These are phyloP conservation scores for Chrysoporthe austroafricana DNA, from an alignment of 2,329 filamentous ascomycete genomes.

Conservation along the genomic window DNA sequence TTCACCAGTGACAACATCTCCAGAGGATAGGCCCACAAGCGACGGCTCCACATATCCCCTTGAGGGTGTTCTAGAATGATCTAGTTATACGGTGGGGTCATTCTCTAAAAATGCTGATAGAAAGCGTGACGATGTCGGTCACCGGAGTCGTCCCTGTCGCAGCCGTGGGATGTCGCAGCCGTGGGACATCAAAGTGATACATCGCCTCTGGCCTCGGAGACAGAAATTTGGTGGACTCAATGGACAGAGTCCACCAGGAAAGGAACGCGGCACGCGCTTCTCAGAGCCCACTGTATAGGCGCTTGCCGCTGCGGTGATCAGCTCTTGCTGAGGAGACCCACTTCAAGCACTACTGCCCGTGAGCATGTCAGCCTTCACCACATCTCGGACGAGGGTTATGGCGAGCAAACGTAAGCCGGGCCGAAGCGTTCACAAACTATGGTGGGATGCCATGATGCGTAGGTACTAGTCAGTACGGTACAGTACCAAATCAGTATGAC, in stretches of 20 bases:
- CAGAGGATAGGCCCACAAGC: no score
- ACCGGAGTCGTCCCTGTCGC: background rate
- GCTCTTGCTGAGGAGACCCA: background rate
- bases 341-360: background rate
- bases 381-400: background rate
- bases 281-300: background rate
- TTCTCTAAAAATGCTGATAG: background rate
- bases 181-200: no score
- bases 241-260: background rate
- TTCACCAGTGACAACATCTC: no score
- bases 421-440: conserved; percentile 8
- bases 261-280: background rate
- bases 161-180: no score
- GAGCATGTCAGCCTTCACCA: background rate
- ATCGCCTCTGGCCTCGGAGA: no score
- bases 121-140: background rate
- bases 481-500: background rate
- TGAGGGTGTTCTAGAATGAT: no score
- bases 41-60: no score
- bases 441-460: background rate
- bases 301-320: background rate
- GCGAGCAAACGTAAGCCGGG: background rate
- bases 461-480: no score
- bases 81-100: background rate
- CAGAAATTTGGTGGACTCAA: background rate